Evolutionary conservation across 2,329 filamentous ascomycete genomes (phyloP), one percentile per base, ranked within the genome.

Genomic region (Alternaria triticimaculans): DNA sequence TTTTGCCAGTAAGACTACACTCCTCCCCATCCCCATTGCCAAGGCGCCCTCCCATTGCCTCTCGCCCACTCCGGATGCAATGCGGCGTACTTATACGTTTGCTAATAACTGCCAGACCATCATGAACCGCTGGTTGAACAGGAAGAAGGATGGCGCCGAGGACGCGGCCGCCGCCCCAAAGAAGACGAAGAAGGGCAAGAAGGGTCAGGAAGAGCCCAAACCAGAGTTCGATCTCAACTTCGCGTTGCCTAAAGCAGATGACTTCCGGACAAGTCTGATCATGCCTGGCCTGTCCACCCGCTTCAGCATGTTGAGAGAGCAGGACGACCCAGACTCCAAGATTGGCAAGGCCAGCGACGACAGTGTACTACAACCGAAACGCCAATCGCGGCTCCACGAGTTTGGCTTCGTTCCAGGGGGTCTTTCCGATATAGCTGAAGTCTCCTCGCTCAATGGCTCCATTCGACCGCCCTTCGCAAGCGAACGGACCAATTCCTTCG

Each of bases 271-370:
- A 4, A 98, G 96, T 84, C 83, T 99, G 62, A 85, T 99, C 66
- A 97, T 99, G 95, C 94, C 93, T 0, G 95, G 94, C 45, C 86
- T 99, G 5, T 98, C 95, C 0, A 93, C 94, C 12, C 90, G 96
- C 7, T 99, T 99, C 80, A 98, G 95, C 71, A 98, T 98, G 95
- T 84, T 98, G 30, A 87, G 93, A 73, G 95, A 97, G 80, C 95
- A 97, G 78, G 94, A 97, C 78, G 94, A 97, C 74, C 95, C 95
- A 1, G 90, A 85, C 66, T 95, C 93, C 2, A 92, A 94, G 78
- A 87, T 97, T 30, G 95, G 95, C 62, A 97, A 98, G 80, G 95
- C 95, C 15, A 96, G 92, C 80, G 95, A 98, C 76, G 95, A 97
- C 80, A 97, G 94, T 70, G 94, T 98, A 4, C 82, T 98, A 20